phyloP scores from a whole-genome alignment of 176 grass and related monocot genomes.

The Poa pratensis region DNA sequence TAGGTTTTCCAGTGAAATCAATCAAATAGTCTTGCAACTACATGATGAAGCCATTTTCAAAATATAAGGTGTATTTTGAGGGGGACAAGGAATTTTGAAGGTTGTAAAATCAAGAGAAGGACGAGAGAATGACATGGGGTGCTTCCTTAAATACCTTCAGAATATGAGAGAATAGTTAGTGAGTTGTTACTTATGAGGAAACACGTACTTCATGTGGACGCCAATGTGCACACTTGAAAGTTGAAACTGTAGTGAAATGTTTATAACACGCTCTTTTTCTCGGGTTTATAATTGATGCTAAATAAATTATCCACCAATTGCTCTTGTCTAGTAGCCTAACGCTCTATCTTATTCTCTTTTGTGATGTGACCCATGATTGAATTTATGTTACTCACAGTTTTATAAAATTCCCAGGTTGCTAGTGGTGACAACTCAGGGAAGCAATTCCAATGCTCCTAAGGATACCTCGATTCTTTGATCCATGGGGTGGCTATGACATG shows the following conservation, averaged over 20 bases:
- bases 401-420: conserved; percentile 69
- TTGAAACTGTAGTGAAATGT: not conserved
- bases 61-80: conserved; percentile 9
- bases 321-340: not conserved
- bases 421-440: conserved; percentile 82
- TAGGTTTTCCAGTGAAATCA: conserved; percentile 15
- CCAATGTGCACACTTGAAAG: not conserved
- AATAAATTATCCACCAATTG: conserved; percentile 23
- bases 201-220: not conserved
- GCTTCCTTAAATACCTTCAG: not conserved
- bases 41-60: not conserved
- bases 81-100: not conserved
- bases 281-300: not conserved
- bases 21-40: not conserved
- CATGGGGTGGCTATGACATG: conserved; percentile 99
- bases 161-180: not conserved
- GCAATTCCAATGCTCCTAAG: conserved; percentile 93
- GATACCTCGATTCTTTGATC: conserved; percentile 96
- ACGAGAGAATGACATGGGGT: not conserved
- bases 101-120: conserved; percentile 15
- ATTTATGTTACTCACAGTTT: conserved; percentile 15
- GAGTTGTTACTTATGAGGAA: not conserved
- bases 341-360: not conserved
- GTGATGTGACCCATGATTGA: not conserved
- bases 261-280: not conserved